These are phyloP conservation scores for Bonia amplexicaulis DNA, from an alignment of 176 grass and related monocot genomes.

Conservation along the genomic window DNA sequence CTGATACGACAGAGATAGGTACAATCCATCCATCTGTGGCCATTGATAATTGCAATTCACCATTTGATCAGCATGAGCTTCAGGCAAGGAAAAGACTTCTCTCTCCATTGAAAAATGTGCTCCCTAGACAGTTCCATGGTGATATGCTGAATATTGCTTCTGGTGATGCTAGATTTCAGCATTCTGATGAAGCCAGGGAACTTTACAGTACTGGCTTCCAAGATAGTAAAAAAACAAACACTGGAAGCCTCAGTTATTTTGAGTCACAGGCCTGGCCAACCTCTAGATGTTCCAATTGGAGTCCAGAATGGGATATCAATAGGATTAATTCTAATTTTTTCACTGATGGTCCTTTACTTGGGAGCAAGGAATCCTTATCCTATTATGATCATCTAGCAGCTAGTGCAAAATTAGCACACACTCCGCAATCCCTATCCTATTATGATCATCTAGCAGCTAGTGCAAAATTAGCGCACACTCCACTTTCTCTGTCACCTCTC, in stretches of 20 bases:
- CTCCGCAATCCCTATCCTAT: constrained; percentile 44
- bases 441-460: constrained; percentile 42
- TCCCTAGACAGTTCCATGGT: constrained; percentile 62
- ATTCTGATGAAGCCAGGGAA: constrained; percentile 36
- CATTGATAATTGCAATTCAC: constrained; percentile 10
- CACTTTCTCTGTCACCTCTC: constrained; percentile 74
- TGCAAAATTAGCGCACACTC: constrained; percentile 67
- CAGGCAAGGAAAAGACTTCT: constrained; percentile 63
- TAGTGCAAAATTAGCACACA: constrained; percentile 58
- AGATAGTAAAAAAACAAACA: constrained; percentile 66
- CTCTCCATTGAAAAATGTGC: constrained; percentile 66
- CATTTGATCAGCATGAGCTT: constrained; percentile 37
- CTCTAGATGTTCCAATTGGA: constrained; percentile 33
- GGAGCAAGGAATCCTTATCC: constrained; percentile 41
- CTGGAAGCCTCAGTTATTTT: constrained; percentile 42
- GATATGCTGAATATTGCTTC: constrained; percentile 58
- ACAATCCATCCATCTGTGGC: constrained; percentile 20
- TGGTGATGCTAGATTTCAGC: constrained; percentile 39
- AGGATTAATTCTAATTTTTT: constrained; percentile 53
- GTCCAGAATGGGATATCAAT: constrained; percentile 31
- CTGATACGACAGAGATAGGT: constrained; percentile 12
- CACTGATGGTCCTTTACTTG: constrained; percentile 84
- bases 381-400: constrained; percentile 44
- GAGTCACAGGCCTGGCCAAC: constrained; percentile 22
- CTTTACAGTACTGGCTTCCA: constrained; percentile 32